A percentile compares a stretch with the other conserved stretches of the same genome.
These are phyloP conservation scores for Kwoniella pini DNA, from an alignment of 768 basidiomycete species.

Conservation along the genomic window DNA sequence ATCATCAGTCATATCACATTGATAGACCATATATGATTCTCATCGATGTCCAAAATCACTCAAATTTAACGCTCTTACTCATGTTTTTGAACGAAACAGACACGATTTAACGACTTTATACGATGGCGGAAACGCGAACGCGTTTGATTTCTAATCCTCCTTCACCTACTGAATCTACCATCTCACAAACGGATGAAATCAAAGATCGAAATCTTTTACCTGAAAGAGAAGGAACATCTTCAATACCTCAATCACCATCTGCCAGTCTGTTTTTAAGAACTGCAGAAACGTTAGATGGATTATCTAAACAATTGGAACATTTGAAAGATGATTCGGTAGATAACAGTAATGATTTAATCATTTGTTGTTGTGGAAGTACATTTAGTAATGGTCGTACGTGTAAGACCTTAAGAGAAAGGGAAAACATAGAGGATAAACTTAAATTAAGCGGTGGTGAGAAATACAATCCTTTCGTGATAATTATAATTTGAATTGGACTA, in stretches of 20 bases:
- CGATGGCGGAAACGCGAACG: neutral
- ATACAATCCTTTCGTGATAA: too few species aligned
- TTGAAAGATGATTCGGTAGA: conserved; percentile 21
- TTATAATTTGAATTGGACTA: conserved; percentile 22
- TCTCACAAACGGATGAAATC: neutral
- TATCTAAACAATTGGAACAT: conserved; percentile 36
- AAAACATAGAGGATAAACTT: conserved; percentile 72
- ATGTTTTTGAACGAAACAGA: neutral
- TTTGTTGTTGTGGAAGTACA: conserved; percentile 66
- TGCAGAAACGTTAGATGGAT: conserved; percentile 46
- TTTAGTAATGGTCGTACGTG: conserved; percentile 61
- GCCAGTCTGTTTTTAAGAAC: conserved; percentile 38
- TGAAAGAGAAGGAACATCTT: neutral
- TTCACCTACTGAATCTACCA: neutral
- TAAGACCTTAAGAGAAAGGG: conserved; percentile 67
- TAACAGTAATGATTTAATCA: neutral
- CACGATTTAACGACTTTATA: neutral
- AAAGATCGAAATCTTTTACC: too few species aligned
- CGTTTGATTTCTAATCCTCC: neutral
- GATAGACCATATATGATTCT: too few species aligned
- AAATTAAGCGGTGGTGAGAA: conserved; percentile 84
- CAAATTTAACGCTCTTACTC: too few species aligned
- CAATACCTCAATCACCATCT: conserved; percentile 28
- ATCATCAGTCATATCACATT: too few species aligned
- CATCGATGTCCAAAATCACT: too few species aligned